A percentile compares a stretch with the other conserved stretches of the same genome.
Conservation (phyloP, 2,329 filamentous ascomycete species). For the Blumeria graminis region DNA sequence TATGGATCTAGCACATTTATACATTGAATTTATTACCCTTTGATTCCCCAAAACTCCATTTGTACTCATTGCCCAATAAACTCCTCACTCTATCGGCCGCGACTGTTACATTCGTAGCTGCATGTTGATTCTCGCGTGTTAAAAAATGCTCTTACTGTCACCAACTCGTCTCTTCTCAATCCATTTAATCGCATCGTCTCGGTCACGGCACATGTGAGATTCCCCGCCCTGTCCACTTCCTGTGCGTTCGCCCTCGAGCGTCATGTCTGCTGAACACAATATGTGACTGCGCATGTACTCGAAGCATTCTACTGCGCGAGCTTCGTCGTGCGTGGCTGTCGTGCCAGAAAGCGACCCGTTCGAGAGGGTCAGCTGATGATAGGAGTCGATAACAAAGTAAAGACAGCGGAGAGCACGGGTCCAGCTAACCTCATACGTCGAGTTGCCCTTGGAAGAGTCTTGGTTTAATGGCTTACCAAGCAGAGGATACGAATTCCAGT, state of each 20-base stretch:
- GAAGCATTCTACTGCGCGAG: conserved; percentile 15
- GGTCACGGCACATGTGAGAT: conserved; percentile 15
- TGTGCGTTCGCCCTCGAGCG: conserved; percentile 12
- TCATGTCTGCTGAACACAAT: conserved; percentile 16
- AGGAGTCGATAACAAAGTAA: conserved; percentile 15
- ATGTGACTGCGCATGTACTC: conserved; percentile 16
- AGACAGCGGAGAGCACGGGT: conserved; percentile 16
- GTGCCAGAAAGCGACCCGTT: conserved; percentile 10
- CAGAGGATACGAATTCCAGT: conserved; percentile 13
- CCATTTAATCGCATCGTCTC: conserved; percentile 13
- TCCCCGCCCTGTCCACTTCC: conserved; percentile 12
- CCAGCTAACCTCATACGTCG: conserved; percentile 16
- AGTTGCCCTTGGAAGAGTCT: conserved; percentile 13
- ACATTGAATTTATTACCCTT: no score
- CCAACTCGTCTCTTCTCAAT: conserved; percentile 15
- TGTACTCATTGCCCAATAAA: no score
- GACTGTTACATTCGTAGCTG: no score
- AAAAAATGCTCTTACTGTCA: conserved; percentile 14
- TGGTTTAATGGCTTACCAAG: conserved; percentile 14
- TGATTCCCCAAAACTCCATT: no score
- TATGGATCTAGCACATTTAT: no score
- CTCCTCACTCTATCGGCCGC: no score
- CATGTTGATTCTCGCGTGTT: neutral
- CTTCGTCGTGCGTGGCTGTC: conserved; percentile 11
- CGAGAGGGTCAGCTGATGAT: conserved; percentile 14